Conservation (phyloP, 805 yeast species). For the Teunomyces cretensis region DNA sequence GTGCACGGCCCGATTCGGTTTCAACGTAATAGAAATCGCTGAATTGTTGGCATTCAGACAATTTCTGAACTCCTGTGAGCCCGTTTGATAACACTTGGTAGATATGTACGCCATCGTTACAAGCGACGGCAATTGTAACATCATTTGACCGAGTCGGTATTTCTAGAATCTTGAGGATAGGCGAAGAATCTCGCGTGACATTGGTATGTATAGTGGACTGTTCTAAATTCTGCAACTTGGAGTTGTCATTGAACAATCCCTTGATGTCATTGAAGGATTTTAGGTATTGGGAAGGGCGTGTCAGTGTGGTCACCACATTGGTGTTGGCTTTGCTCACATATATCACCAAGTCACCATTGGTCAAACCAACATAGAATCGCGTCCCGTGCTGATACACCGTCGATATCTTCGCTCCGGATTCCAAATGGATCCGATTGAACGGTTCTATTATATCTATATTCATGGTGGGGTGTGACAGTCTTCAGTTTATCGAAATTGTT, state of each 20-base stretch:
- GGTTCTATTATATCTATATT: conserved; percentile 41
- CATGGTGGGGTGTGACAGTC: conserved; percentile 20
- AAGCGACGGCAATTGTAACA: background rate
- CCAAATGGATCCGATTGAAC: conserved; percentile 30
- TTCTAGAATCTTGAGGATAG: conserved; percentile 16
- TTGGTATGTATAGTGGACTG: conserved; percentile 22
- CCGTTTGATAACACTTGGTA: conserved; percentile 1
- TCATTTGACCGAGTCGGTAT: conserved; percentile 1
- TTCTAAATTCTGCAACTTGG: conserved; percentile 4
- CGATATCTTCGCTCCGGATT: conserved; percentile 20
- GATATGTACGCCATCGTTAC: background rate
- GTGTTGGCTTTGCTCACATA: background rate
- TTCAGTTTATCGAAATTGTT: background rate
- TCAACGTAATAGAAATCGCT: conserved; percentile 18
- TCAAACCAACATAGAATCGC: conserved; percentile 30
- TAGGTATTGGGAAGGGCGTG: conserved; percentile 7
- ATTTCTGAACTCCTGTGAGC: conserved; percentile 18
- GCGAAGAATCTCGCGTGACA: conserved; percentile 14
- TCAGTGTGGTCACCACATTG: background rate
- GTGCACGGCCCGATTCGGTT: conserved; percentile 17
- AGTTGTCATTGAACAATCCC: conserved; percentile 18
- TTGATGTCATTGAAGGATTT: conserved; percentile 20
- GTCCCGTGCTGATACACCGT: conserved; percentile 20
- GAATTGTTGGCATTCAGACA: conserved; percentile 24
- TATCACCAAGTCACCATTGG: conserved; percentile 32